These are phyloP conservation scores for Cardiosporidium cionae DNA, from an alignment of 169 alveolate genomes.

Conservation along the genomic window DNA sequence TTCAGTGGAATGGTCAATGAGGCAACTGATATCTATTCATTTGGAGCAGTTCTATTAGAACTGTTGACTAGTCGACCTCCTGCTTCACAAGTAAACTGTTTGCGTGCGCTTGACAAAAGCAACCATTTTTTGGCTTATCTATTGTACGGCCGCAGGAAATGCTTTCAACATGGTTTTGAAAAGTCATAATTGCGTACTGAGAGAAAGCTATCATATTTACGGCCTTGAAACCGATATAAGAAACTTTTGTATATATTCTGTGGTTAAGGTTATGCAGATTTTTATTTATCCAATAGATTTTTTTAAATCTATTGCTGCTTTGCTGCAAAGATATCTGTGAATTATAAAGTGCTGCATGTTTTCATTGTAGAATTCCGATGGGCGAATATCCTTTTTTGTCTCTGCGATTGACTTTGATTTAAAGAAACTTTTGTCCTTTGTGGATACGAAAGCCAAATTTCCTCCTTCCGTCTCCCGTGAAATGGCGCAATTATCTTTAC, in stretches of 20 bases:
- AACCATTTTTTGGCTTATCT: neutral
- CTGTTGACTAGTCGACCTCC: slow-evolving; percentile 17
- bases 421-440: neutral
- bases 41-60: slow-evolving; percentile 20
- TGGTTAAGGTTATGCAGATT: too few relatives aligned
- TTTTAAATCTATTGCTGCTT: too few relatives aligned
- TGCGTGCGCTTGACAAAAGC: neutral
- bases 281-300: too few relatives aligned
- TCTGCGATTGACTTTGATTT: neutral
- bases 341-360: too few relatives aligned
- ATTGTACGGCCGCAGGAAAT: too few relatives aligned
- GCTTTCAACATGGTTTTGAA: too few relatives aligned
- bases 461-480: neutral
- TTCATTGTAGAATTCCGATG: too few relatives aligned
- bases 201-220: too few relatives aligned
- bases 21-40: slow-evolving; percentile 14
- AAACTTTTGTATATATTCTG: too few relatives aligned
- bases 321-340: too few relatives aligned
- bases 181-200: too few relatives aligned
- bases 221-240: too few relatives aligned
- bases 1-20: neutral
- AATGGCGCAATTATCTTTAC: neutral
- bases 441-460: slow-evolving; percentile 2
- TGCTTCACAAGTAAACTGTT: slow-evolving; percentile 6
- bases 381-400: neutral